Conservation (phyloP, 2,329 filamentous ascomycete genomes). For the Thermothelomyces thermophilus region DNA sequence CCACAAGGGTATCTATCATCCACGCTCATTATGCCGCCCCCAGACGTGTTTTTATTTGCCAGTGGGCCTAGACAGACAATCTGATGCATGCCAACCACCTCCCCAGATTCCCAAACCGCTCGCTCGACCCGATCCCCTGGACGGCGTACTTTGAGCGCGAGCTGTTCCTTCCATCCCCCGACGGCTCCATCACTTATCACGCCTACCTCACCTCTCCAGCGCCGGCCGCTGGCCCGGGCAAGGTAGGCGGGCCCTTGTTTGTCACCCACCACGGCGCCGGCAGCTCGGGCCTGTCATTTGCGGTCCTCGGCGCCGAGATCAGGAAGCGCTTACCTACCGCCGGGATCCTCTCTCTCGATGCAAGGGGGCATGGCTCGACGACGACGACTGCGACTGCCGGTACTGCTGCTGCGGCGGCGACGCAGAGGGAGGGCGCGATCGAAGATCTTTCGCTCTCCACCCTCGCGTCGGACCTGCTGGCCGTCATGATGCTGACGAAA, state of each 20-base stretch:
- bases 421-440: conserved; percentile 25
- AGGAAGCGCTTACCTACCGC: conserved; percentile 69
- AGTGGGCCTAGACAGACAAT: too few species aligned
- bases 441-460: conserved; percentile 67
- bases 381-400: conserved; percentile 31
- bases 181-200: conserved; percentile 59
- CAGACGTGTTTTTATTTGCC: too few species aligned
- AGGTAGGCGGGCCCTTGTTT: conserved; percentile 68
- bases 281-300: conserved; percentile 88
- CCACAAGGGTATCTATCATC: conserved; percentile 61
- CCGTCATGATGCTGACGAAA: conserved; percentile 62
- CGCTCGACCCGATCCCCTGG: conserved; percentile 68
- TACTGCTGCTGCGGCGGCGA: background rate
- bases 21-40: conserved; percentile 1
- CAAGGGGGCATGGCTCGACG: conserved; percentile 77
- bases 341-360: conserved; percentile 79
- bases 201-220: conserved; percentile 78
- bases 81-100: background rate
- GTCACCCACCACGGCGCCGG: conserved; percentile 93
- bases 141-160: conserved; percentile 87
- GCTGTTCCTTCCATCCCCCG: conserved; percentile 55
- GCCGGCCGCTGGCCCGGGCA: conserved; percentile 6
- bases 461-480: conserved; percentile 64
- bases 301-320: conserved; percentile 70
- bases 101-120: conserved; percentile 44